Evolutionary conservation across 177 flowering plant species (phyloP), one percentile per base, ranked within the genome.

Genomic region (Vitis hybrid): DNA sequence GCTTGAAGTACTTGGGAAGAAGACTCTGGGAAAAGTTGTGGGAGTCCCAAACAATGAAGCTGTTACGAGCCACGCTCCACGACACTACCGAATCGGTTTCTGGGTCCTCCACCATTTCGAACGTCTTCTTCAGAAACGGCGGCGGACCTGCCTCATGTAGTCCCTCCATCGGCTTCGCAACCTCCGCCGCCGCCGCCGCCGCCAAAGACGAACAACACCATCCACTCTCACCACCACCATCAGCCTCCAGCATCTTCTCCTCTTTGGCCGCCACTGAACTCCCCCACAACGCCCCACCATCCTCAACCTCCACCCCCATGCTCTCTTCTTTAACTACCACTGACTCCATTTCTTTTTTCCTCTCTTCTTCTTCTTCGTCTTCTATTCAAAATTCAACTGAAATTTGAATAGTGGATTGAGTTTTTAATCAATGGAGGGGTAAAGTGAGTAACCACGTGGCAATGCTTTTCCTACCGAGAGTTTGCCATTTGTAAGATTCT

Each of bases 1-100:
- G 97, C 85, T 92, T 90, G 85, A 92, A 92, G 72, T 79, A 85
- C 55, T 72, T 81, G 58, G 93, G 94, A 24, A 92, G 87, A 32
- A 92, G 78, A 56, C 54, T 68, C 14, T 65, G 61, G 2, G 92
- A 77, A 64, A 92, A 86, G 27, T 75, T 74, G 63, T 86, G 85
- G 0, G 75, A 76, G 30, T 92, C 93, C 94, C 92, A 84, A 30
- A 88, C 92, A n/a, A 90, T 54, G 76, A 92, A 92, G 68, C 94
- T 92, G 15, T 71, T 75, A 0, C 75, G 77, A 52, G 62, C 60
- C 2, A 4, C 48, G 64, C 91, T 77, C 97, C 97, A 92, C 2
- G 97, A 90, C 11, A 90, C 88, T 1, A 89, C 58, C 2, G 77
- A 3, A 64, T 90, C 90, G 18, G 93, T 87, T 1, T 58, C 69